Base-by-base conservation (phyloP, 768 basidiomycete species). In the Coprinopsis sp. region DNA sequence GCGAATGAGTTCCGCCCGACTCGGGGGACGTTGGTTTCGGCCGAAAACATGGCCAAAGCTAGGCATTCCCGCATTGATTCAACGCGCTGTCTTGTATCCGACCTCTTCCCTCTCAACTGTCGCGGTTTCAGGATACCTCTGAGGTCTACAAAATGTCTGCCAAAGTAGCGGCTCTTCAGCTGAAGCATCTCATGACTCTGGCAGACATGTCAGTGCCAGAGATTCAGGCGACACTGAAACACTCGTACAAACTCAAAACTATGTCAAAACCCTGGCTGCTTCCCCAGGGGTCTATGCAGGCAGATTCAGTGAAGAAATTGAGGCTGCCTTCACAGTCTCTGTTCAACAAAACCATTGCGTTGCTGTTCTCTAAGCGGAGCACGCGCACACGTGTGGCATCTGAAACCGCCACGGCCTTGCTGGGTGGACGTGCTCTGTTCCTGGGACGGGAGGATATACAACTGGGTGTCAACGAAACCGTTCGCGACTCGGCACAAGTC, bases 291-390 rank as follows among this genome's bases (percentile, higher is more conserved):
- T 71, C 37, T 63, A 66, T 60, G 4, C 46, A 54, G 31, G 43
- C 47, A 28, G 62, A 64, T 57, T 64, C 56, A 54, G 54, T 62
- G 49, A 64, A 57, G 40, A 62, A 61, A 24, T 60, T 83, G 37
- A 77, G 74, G 6, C 70, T 85, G 56, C 85, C 87, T 1, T 78
- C 84, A 0, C 87, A 85, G 63, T 84, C 85, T 2, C 73, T 91
- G 3, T 82, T 82, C 59, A 81, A 79, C 60, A 92, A 94, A 65
- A 81, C 88, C 0, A 76, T 98, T 50, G 94, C 94, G 0, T 68
- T 98, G 45, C 64, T 98, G 30, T 98, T 99, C 65, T 84, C 84
- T 2, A 99, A 99, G 61, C 82, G 95, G 29, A 91, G 87, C 58
- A 97, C 95, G 0, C 79, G 95, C 34, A 99, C 96, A 0, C 80